A percentile compares a stretch with the other conserved stretches of the same genome.
Evolutionary conservation across 2,329 filamentous ascomycete genomes (phyloP).

Genomic region (Sporothrix phasma): DNA sequence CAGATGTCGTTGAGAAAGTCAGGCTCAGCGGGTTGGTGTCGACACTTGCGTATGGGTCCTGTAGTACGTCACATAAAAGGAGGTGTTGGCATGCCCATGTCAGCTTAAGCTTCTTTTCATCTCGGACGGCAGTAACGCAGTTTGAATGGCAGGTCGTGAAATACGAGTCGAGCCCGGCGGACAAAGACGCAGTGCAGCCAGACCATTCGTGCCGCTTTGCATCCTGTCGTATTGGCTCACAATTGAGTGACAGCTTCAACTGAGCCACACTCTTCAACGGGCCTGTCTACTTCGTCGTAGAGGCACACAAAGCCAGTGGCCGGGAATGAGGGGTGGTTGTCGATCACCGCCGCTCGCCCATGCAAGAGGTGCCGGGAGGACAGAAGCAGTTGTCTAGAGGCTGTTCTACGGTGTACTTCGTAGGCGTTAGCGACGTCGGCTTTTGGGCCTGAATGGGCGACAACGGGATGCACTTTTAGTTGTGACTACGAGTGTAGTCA

Average conservation of each 20-base stretch:
- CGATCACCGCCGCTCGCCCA: slow-evolving; percentile 7
- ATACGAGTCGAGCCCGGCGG: background rate
- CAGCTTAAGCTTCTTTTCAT: background rate
- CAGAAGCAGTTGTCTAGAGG: slow-evolving; percentile 5
- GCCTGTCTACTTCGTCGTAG: background rate
- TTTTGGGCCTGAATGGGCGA: background rate
- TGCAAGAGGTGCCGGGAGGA: too few relatives aligned
- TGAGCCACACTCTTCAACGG: background rate
- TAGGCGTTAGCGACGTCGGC: background rate
- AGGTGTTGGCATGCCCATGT: background rate
- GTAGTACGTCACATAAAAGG: too few relatives aligned
- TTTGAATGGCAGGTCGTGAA: background rate
- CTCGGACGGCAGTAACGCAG: background rate
- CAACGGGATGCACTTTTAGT: background rate
- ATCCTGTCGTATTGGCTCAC: background rate
- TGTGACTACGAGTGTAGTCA: too few relatives aligned
- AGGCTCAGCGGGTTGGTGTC: too few relatives aligned
- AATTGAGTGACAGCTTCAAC: background rate
- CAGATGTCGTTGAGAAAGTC: too few relatives aligned
- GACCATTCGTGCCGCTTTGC: background rate
- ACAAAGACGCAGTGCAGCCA: slow-evolving; percentile 1
- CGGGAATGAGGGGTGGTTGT: background rate
- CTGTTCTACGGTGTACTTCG: too few relatives aligned
- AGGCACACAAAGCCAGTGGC: background rate
- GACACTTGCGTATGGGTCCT: too few relatives aligned